Evolutionary conservation across 495 filamentous ascomycete genomes (phyloP), one percentile per base, ranked within the genome.

Genomic region (Annulohypoxylon stygium): DNA sequence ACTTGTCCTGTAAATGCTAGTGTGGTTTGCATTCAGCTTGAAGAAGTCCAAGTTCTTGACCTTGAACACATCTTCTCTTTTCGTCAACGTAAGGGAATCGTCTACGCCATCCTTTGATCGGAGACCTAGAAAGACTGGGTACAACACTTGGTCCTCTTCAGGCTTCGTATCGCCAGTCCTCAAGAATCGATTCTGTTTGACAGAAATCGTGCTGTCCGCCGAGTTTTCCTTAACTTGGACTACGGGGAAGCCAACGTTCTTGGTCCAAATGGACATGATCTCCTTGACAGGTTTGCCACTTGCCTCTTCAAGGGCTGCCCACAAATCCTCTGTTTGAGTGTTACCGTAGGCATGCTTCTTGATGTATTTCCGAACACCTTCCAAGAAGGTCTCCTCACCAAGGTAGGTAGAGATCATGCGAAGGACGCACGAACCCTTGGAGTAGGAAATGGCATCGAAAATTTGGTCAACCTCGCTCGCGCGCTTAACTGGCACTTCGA

Each of bases 401-500:
- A 99, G 87, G 74, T 97, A 95, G 72, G 93, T 96, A 30, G 95
- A 97, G 67, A 99, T 93, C 96, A 99, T 99, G 78, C 96, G 91
- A 65, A 99, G 87, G 11, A 98, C 95, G 73, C 93, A 97, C 3
- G 93, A 97, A 14, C 96, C 96, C 86, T 99, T 99, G 34, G 92
- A 93, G 83, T 99, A 98, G 3, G 95, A 97, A 71, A 98, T 99
- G 53, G 93, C 93, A 80, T 99, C 96, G 78, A 99, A 99, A 77
- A 99, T 97, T 83, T 99, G 95, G 82, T 97, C 97, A 81, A 99
- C 93, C 81, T 98, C 94, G 72, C 97, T 93, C 39, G 95, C 94
- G 65, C 90, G 90, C 86, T 97, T 97, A 61, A 99, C 95, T 8
- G 96, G 95, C 8, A 97, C 95, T 83, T 99, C 95, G 71, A 99